Percentiles rank a stretch among this genome's conserved stretches.
Evolutionary conservation across 768 basidiomycete genomes (phyloP).

Genomic region (Termitomyces sp.): DNA sequence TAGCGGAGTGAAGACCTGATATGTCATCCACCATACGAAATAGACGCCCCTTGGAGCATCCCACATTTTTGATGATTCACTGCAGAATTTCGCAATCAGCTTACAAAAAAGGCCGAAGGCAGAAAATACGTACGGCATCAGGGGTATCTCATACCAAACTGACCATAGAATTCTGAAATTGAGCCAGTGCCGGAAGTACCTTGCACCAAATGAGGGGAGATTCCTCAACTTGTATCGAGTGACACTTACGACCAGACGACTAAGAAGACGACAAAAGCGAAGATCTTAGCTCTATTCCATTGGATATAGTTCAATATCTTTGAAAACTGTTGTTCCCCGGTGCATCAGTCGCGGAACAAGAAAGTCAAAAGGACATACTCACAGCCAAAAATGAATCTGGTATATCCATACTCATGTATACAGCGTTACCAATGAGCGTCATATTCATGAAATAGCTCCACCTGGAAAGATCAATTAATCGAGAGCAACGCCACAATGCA

Average conservation of each 20-base stretch:
- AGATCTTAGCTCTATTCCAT: constrained; percentile 56
- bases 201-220: constrained; percentile 24
- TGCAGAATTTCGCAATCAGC: constrained; percentile 20
- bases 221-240: neutral
- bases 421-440: constrained; percentile 85
- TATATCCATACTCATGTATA: constrained; percentile 97
- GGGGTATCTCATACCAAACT: constrained; percentile 74
- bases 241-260: constrained; percentile 74
- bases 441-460: constrained; percentile 83
- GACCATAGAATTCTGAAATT: constrained; percentile 87
- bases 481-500: neutral
- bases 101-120: neutral
- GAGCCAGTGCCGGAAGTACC: constrained; percentile 92
- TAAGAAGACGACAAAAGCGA: constrained; percentile 64
- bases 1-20: constrained; percentile 76
- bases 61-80: constrained; percentile 56
- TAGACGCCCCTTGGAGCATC: constrained; percentile 61
- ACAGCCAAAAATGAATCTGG: constrained; percentile 88
- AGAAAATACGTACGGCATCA: constrained; percentile 62
- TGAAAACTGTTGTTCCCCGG: constrained; percentile 51
- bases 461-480: constrained; percentile 32
- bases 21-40: constrained; percentile 75
- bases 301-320: constrained; percentile 89
- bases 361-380: constrained; percentile 24
- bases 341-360: neutral